A percentile compares a stretch with the other conserved stretches of the same genome.
Evolutionary conservation across 805 yeast species (phyloP).

Genomic region (Ogataea naganishii): DNA sequence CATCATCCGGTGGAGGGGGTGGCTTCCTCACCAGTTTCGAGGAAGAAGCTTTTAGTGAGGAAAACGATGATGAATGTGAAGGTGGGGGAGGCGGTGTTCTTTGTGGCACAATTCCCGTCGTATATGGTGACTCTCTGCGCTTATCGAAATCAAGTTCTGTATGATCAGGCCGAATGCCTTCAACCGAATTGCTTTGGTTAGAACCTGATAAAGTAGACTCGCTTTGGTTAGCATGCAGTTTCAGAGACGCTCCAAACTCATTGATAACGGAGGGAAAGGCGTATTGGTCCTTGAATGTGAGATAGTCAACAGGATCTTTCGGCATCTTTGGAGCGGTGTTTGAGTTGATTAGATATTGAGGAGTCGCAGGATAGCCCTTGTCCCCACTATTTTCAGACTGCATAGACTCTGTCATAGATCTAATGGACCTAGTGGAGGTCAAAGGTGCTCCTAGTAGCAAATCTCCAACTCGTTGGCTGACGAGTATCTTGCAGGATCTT

Average conservation of each 20-base stretch:
- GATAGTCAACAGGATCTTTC: slow-evolving; percentile 38
- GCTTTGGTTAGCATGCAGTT: too few species aligned
- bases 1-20: slow-evolving; percentile 12
- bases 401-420: slow-evolving; percentile 2
- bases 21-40: slow-evolving; percentile 11
- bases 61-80: too few species aligned
- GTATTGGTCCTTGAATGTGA: slow-evolving; percentile 43
- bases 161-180: slow-evolving; percentile 57
- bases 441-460: background rate
- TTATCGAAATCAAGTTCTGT: slow-evolving; percentile 78
- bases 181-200: slow-evolving; percentile 35
- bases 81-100: slow-evolving; percentile 56
- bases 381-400: slow-evolving; percentile 16
- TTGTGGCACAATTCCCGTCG: slow-evolving; percentile 54
- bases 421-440: background rate
- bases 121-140: slow-evolving; percentile 66
- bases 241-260: too few species aligned
- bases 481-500: slow-evolving; percentile 15
- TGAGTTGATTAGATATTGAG: slow-evolving; percentile 51
- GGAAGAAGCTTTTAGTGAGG: background rate
- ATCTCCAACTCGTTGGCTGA: slow-evolving; percentile 6
- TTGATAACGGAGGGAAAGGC: too few species aligned
- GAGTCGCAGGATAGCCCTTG: slow-evolving; percentile 52
- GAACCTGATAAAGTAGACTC: too few species aligned
- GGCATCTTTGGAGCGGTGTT: slow-evolving; percentile 8